Percentiles rank a stretch among this genome's conserved stretches.
Evolutionary conservation across 345 rosid genomes (phyloP).

Genomic region (thale cress (Arabidopsis thaliana)): TAIR10.1 NC_003074.8:21313501-21314000

Average conservation of each 20-base stretch:
- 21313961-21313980: slow-evolving; percentile 81
- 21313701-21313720: slow-evolving; percentile 44
- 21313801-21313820: slow-evolving; percentile 66
- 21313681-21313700: slow-evolving; percentile 47
- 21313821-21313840: slow-evolving; percentile 58
- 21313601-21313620: slow-evolving; percentile 82
- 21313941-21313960: slow-evolving; percentile 24
- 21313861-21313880: slow-evolving; percentile 50
- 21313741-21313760: slow-evolving; percentile 49
- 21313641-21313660: slow-evolving; percentile 73
- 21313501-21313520: slow-evolving; percentile 17
- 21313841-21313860: slow-evolving; percentile 68
- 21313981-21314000: slow-evolving; percentile 78
- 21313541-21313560: slow-evolving; percentile 24
- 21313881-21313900: slow-evolving; percentile 12
- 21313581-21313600: slow-evolving; percentile 79
- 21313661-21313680: slow-evolving; percentile 53
- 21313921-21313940: slow-evolving; percentile 18
- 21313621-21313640: slow-evolving; percentile 91
- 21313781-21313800: slow-evolving; percentile 44
- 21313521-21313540: background rate
- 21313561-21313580: slow-evolving; percentile 52
- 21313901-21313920: slow-evolving; percentile 12
- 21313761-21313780: slow-evolving; percentile 43
- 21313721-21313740: slow-evolving; percentile 44